A percentile compares a stretch with the other conserved stretches of the same genome.
Conservation (phyloP, 1,284 basidiomycete genomes). For the Neonothopanus nambi region DNA sequence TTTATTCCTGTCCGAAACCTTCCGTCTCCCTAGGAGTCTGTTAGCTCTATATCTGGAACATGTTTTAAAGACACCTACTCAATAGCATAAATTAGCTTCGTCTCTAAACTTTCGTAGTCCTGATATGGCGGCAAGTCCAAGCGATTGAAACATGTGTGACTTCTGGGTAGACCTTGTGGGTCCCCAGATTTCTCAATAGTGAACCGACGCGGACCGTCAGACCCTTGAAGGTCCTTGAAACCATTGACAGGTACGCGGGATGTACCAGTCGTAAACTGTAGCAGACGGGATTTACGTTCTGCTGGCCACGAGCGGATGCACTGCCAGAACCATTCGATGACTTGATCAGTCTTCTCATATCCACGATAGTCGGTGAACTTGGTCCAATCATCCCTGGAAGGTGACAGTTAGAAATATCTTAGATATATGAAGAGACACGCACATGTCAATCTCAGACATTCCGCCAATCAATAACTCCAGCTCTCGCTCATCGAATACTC, state of each 20-base stretch:
- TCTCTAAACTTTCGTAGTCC: slow-evolving; percentile 86
- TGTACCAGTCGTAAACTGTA: slow-evolving; percentile 98
- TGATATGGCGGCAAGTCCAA: slow-evolving; percentile 92
- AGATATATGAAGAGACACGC: slow-evolving; percentile 29
- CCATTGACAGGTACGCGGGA: slow-evolving; percentile 98
- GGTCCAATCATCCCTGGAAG: slow-evolving; percentile 76
- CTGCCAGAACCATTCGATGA: slow-evolving; percentile 99
- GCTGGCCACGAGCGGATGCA: slow-evolving; percentile 95
- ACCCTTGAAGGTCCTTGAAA: slow-evolving; percentile 98
- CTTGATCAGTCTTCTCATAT: slow-evolving; percentile 87
- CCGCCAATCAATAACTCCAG: slow-evolving; percentile 96
- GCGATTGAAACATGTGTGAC: slow-evolving; percentile 91
- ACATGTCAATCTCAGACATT: slow-evolving; percentile 98
- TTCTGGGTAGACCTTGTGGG: slow-evolving; percentile 85
- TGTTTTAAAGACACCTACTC: slow-evolving; percentile 59
- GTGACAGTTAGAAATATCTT: slow-evolving; percentile 6
- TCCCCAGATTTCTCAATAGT: slow-evolving; percentile 98
- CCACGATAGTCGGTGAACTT: slow-evolving; percentile 86
- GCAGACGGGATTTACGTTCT: slow-evolving; percentile 90
- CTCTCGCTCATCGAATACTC: slow-evolving; percentile 98
- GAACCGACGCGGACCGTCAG: slow-evolving; percentile 92
- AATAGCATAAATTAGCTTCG: slow-evolving; percentile 87
- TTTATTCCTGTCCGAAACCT: slow-evolving; percentile 55
- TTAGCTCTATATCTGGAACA: slow-evolving; percentile 8
- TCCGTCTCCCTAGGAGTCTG: slow-evolving; percentile 53